Percentiles rank a stretch among this genome's conserved stretches.
phyloP scores from a whole-genome alignment of 805 yeast species.

The Yarrowia osloensis region DNA sequence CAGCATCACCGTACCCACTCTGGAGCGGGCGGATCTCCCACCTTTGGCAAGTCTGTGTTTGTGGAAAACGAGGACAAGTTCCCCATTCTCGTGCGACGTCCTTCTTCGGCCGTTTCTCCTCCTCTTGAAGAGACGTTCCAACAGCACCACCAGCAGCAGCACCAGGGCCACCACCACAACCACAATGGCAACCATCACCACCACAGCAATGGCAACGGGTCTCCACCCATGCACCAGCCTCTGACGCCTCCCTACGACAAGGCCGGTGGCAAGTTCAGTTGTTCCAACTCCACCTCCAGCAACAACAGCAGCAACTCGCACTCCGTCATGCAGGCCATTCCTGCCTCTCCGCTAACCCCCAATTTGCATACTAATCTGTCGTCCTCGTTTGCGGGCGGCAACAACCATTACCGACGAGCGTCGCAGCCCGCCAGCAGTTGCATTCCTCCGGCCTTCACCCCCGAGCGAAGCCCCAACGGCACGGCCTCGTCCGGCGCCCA shows the following conservation, averaged over 20 bases:
- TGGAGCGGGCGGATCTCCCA: conserved; percentile 1
- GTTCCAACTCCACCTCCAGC: not conserved
- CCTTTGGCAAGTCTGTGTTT: conserved; percentile 24
- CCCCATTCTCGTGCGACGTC: conserved; percentile 18
- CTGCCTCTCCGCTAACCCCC: conserved; percentile 31
- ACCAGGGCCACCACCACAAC: not conserved
- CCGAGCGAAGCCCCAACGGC: conserved; percentile 21
- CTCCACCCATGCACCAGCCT: conserved; percentile 24
- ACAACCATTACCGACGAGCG: conserved; percentile 4
- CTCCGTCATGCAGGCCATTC: conserved; percentile 31
- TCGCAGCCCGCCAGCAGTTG: conserved; percentile 15
- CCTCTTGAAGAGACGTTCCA: conserved; percentile 1
- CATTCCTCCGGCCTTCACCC: conserved; percentile 20
- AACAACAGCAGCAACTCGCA: not conserved
- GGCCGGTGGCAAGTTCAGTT: not conserved
- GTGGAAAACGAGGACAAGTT: conserved; percentile 26
- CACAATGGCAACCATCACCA: not conserved
- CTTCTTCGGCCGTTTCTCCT: conserved; percentile 1
- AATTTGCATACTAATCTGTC: conserved; percentile 28
- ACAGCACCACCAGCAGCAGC: not conserved
- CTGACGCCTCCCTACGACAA: conserved; percentile 33
- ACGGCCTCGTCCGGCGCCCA: conserved; percentile 8
- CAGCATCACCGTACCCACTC: conserved; percentile 1
- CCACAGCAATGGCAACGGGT: conserved; percentile 4
- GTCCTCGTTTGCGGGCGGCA: not conserved